Base-by-base conservation (phyloP, 2,329 filamentous ascomycete species). In the Pyricularia sp. region DNA sequence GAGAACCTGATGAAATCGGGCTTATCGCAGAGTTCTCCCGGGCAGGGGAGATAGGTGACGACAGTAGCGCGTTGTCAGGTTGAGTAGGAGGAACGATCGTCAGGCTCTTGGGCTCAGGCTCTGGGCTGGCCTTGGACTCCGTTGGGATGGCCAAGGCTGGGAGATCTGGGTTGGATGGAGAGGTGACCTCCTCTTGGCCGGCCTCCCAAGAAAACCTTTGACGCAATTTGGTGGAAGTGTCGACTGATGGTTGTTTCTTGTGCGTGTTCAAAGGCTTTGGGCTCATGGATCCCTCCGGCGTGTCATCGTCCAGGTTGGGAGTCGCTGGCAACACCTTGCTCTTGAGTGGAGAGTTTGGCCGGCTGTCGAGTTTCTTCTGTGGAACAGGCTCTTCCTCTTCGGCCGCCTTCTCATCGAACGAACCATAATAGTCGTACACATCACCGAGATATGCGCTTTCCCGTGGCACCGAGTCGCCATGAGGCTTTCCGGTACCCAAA, bases 361-460 rank as follows among this genome's bases (percentile, higher is more conserved):
- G 59, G 14, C 64, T 65, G 17, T 36, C n/a, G 31, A 23, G 64
- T 23, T 65, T 65, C 30, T 36, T 65, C 30, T 65, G 64, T 42
- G 14, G 64, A 31, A 65, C n/a, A 25, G 64, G 33, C 26, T 63
- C 59, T 26, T 28, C 59, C 25, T 63, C 59, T 23, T 65, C 65
- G 7, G 71, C 72, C 9, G 66, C 66, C 64, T 79, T 81, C 61
- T 84, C 81, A 63, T 82, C 83, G 10, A 84, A 81, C 2, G 83
- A 82, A 84, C 88, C 59, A 28, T 68, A 89, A 74, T 91, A 91
- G 72, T 85, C 89, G 73, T 92, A 91, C 64, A 90, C 88, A 70
- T 84, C 84, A 0, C 87, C 84, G 2, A 90, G 79, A 72, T 91
- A 89, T 23, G 84, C 86, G 75, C 88, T 91, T 67, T 89, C 87